These are phyloP conservation scores for Ceratobasidium sp. DNA, from an alignment of 1,284 basidiomycete species.

Conservation along the genomic window DNA sequence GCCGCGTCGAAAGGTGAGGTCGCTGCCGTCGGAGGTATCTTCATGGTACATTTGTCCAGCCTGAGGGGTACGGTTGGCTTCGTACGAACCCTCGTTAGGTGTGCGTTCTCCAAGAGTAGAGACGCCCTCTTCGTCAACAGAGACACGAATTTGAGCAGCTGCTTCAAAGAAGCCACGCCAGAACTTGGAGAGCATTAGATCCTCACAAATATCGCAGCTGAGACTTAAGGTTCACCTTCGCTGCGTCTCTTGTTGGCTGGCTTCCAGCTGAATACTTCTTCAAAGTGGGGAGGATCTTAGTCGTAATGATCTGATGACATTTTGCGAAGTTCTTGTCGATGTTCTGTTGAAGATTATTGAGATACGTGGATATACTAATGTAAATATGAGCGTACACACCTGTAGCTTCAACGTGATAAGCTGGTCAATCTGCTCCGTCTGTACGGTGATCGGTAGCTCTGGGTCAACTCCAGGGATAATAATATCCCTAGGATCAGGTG, in stretches of 20 bases:
- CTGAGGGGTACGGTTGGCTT: conserved; percentile 49
- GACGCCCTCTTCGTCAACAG: conserved; percentile 72
- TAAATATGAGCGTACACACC: conserved; percentile 56
- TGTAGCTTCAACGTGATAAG: conserved; percentile 89
- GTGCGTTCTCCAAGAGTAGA: conserved; percentile 49
- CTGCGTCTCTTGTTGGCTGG: conserved; percentile 87
- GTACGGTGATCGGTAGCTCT: conserved; percentile 76
- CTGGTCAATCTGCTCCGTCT: conserved; percentile 95
- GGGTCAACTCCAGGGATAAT: conserved; percentile 80
- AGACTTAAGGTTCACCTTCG: conserved; percentile 66
- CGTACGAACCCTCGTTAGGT: conserved; percentile 54
- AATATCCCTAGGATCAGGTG: conserved; percentile 69
- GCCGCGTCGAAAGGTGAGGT: conserved; percentile 72
- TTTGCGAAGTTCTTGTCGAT: conserved; percentile 94
- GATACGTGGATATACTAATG: background rate
- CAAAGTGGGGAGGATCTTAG: conserved; percentile 83
- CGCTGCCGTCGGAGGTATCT: conserved; percentile 65
- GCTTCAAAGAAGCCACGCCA: conserved; percentile 97
- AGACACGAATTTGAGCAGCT: conserved; percentile 86
- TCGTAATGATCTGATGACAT: conserved; percentile 87
- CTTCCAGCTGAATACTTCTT: conserved; percentile 88
- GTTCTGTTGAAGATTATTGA: conserved; percentile 66
- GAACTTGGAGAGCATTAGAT: conserved; percentile 65
- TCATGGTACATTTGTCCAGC: conserved; percentile 52
- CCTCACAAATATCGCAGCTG: background rate